These are phyloP conservation scores for Coleophoma eucalyptorum DNA, from an alignment of 2,329 filamentous ascomycete species.

Conservation along the genomic window DNA sequence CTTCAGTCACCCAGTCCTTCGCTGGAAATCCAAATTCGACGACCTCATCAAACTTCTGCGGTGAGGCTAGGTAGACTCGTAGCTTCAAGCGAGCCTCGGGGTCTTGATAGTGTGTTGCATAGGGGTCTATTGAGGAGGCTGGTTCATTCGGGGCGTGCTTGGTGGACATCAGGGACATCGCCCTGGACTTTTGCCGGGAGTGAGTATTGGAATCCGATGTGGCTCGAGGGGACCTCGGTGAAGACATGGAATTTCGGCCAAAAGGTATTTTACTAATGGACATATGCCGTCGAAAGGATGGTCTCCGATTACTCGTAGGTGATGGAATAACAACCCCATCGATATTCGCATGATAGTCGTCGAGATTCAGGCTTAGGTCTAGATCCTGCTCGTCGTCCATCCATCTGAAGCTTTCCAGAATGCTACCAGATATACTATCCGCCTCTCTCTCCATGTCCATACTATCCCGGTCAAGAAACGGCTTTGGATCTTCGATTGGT, in stretches of 20 bases:
- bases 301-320: constrained; percentile 42
- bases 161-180: constrained; percentile 49
- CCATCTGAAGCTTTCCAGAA: constrained; percentile 70
- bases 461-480: constrained; percentile 18
- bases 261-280: constrained; percentile 68
- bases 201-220: constrained; percentile 12
- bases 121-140: constrained; percentile 58
- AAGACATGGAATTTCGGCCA: constrained; percentile 47
- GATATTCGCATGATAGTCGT: constrained; percentile 66
- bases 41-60: constrained; percentile 93
- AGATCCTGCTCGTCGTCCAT: constrained; percentile 70
- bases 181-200: constrained; percentile 44
- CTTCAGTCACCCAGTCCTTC: constrained; percentile 37
- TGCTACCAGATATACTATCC: constrained; percentile 12
- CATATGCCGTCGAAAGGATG: constrained; percentile 66
- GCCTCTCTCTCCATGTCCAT: constrained; percentile 12
- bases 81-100: constrained; percentile 84
- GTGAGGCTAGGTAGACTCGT: constrained; percentile 79
- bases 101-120: constrained; percentile 82
- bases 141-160: constrained; percentile 35
- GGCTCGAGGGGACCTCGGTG: constrained; percentile 25
- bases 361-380: constrained; percentile 61
- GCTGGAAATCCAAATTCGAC: constrained; percentile 90
- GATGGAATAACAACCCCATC: constrained; percentile 44
- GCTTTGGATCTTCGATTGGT: constrained; percentile 23